phyloP scores from a whole-genome alignment of 805 yeast species.

The Pichia pseudocactophila region DNA sequence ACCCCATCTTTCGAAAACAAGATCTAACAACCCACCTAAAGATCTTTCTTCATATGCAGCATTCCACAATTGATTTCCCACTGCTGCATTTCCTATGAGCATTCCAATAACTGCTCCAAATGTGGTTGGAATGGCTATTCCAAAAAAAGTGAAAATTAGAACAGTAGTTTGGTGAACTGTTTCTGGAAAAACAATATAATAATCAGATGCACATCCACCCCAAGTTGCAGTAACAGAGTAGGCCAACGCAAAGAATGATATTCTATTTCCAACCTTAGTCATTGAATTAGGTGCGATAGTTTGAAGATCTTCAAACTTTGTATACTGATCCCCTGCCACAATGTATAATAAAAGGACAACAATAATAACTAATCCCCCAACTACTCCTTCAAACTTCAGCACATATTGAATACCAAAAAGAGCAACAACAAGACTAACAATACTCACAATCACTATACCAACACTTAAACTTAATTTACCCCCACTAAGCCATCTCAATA shows the following conservation, averaged over 20 bases:
- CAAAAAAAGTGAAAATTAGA: constrained; percentile 54
- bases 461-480: constrained; percentile 60
- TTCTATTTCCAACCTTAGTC: constrained; percentile 56
- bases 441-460: constrained; percentile 66
- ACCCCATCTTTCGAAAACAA: constrained; percentile 62
- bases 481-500: constrained; percentile 55
- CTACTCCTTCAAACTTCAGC: constrained; percentile 53
- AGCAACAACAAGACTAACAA: constrained; percentile 56
- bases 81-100: constrained; percentile 60
- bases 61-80: constrained; percentile 46
- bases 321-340: constrained; percentile 35
- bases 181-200: constrained; percentile 75
- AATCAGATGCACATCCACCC: constrained; percentile 84
- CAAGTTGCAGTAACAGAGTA: constrained; percentile 81
- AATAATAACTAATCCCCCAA: constrained; percentile 61
- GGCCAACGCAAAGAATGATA: constrained; percentile 62
- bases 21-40: constrained; percentile 65
- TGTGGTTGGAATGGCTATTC: constrained; percentile 61
- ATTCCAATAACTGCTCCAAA: constrained; percentile 71
- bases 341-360: constrained; percentile 64
- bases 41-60: constrained; percentile 49
- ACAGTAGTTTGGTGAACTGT: constrained; percentile 46
- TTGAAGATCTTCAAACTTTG: constrained; percentile 30
- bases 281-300: constrained; percentile 28
- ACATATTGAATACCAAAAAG: constrained; percentile 73